Conservation (phyloP, 306 rosid species). For the Erythrophleum fordii region DNA sequence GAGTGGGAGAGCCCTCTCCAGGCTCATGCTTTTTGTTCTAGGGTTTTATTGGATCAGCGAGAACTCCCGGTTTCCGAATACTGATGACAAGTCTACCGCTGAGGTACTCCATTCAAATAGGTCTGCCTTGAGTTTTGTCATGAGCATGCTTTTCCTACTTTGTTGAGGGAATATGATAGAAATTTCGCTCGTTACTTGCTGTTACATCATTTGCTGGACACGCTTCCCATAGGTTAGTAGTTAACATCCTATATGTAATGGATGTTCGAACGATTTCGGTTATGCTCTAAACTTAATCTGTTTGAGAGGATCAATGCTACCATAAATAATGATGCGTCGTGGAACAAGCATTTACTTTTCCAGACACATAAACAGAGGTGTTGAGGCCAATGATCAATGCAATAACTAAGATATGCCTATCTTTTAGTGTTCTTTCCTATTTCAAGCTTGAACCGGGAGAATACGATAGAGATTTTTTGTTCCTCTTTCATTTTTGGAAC, state of each 20-base stretch:
- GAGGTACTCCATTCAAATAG: slow-evolving; percentile 44
- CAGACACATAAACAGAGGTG: neutral
- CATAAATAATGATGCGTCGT: neutral
- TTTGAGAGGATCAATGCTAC: neutral
- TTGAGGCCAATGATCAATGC: neutral
- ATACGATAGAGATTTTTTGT: neutral
- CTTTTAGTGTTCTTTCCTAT: neutral
- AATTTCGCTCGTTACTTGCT: slow-evolving; percentile 6
- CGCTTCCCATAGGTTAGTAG: neutral
- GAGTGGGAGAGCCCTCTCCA: slow-evolving; percentile 73
- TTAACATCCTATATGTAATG: neutral
- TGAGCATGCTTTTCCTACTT: neutral
- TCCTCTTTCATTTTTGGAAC: neutral
- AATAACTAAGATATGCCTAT: neutral
- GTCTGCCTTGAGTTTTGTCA: neutral
- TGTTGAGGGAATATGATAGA: neutral
- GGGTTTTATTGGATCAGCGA: slow-evolving; percentile 93
- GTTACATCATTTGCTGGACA: neutral
- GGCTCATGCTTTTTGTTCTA: slow-evolving; percentile 73
- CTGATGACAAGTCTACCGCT: slow-evolving; percentile 35
- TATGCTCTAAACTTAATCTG: neutral
- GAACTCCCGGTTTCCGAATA: slow-evolving; percentile 30
- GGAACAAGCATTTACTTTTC: neutral
- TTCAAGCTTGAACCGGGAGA: neutral
- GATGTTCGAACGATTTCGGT: neutral